phyloP scores from a whole-genome alignment of 202 grass and related monocot species.

The Cymbopogon flexuosus region DNA sequence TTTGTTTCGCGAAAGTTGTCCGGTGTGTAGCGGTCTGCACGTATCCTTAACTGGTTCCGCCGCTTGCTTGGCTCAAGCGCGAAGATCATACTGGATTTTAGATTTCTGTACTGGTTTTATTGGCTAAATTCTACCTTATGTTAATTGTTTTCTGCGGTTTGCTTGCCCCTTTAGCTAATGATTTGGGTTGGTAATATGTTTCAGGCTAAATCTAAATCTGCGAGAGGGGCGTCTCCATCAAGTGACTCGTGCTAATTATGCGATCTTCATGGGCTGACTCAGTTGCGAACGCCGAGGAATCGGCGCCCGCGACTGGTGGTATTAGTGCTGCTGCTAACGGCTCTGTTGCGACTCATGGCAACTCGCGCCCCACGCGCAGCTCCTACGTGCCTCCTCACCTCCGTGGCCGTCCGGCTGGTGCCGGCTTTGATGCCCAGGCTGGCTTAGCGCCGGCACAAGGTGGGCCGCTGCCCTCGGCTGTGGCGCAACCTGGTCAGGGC shows the following conservation, averaged over 20 bases:
- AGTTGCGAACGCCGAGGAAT: conserved; percentile 97
- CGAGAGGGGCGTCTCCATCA: neutral
- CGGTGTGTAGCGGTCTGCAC: neutral
- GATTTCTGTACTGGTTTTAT: neutral
- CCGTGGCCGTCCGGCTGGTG: conserved; percentile 38
- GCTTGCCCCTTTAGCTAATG: no score
- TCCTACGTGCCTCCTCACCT: conserved; percentile 72
- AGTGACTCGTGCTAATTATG: conserved; percentile 60
- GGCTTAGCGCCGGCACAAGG: neutral
- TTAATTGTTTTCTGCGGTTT: neutral
- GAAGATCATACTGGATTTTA: neutral
- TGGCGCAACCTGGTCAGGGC: conserved; percentile 17
- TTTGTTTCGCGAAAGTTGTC: neutral
- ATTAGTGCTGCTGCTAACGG: conserved; percentile 34
- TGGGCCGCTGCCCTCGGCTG: neutral
- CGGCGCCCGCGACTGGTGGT: conserved; percentile 68
- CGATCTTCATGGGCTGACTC: conserved; percentile 99
- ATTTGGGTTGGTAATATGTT: neutral
- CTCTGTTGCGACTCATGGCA: conserved; percentile 36
- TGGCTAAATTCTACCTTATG: neutral
- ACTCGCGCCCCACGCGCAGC: conserved; percentile 45
- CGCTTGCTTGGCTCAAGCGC: neutral
- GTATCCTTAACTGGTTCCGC: neutral
- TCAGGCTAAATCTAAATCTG: neutral
- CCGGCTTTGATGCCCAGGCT: neutral